Evolutionary conservation across 495 filamentous ascomycete genomes (phyloP).

Genomic region (Aspergillus bridgeri): DNA sequence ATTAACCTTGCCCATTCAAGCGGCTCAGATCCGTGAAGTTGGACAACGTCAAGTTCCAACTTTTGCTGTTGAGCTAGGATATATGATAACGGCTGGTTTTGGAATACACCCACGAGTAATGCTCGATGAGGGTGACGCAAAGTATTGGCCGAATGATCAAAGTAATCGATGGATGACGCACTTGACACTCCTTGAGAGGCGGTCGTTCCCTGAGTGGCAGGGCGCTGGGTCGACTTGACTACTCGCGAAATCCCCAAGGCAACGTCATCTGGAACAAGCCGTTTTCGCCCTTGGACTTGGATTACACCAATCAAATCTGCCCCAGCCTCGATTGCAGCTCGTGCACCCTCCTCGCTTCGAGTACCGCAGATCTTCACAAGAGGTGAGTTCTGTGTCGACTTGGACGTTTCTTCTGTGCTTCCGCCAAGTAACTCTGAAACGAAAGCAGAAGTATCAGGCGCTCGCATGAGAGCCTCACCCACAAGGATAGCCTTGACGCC

Average conservation of each 20-base stretch:
- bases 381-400: slow-evolving; percentile 30
- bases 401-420: slow-evolving; percentile 23
- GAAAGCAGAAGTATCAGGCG: slow-evolving; percentile 72
- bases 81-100: slow-evolving; percentile 80
- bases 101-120: slow-evolving; percentile 90
- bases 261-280: slow-evolving; percentile 70
- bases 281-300: slow-evolving; percentile 73
- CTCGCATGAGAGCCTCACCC: slow-evolving; percentile 94
- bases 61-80: slow-evolving; percentile 70
- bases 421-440: slow-evolving; percentile 76
- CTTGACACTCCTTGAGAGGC: slow-evolving; percentile 20
- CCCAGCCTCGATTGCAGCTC: slow-evolving; percentile 77
- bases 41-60: slow-evolving; percentile 83
- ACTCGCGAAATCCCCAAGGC: slow-evolving; percentile 76
- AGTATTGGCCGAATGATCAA: slow-evolving; percentile 53
- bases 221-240: slow-evolving; percentile 59
- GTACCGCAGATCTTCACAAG: slow-evolving; percentile 98
- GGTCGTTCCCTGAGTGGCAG: slow-evolving; percentile 37
- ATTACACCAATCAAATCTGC: slow-evolving; percentile 94
- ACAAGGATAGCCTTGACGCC: slow-evolving; percentile 92
- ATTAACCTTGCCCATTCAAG: slow-evolving; percentile 85
- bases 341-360: slow-evolving; percentile 74
- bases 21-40: slow-evolving; percentile 88
- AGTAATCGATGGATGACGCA: slow-evolving; percentile 54
- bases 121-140: slow-evolving; percentile 59